Evolutionary conservation across 495 filamentous ascomycete genomes (phyloP), one percentile per base, ranked within the genome.

Genomic region (Talaromyces borbonicus): DNA sequence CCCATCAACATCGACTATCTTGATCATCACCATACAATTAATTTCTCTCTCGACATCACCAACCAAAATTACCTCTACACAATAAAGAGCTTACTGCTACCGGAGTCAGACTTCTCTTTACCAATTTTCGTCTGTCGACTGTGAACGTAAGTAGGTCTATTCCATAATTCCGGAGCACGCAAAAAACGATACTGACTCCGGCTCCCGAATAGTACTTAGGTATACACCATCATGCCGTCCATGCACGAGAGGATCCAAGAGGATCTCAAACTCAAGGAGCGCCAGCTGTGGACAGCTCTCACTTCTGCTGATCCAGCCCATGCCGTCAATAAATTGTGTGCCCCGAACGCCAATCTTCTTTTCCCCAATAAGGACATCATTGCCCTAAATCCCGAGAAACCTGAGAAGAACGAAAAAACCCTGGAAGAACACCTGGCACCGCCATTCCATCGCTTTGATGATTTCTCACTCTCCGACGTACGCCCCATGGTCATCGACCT

Each of bases 161-260:
- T n/a, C n/a, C n/a, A n/a, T n/a, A n/a, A n/a, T n/a, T n/a, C n/a
- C n/a, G n/a, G n/a, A n/a, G n/a, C n/a, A n/a, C n/a, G n/a, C n/a
- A n/a, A n/a, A n/a, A n/a, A 11, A 29, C 14, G 15, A 38, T 38
- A 38, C 35, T n/a, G n/a, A n/a, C n/a, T n/a, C n/a, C n/a, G n/a
- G n/a, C n/a, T n/a, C n/a, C n/a, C n/a, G n/a, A n/a, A n/a, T n/a
- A n/a, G n/a, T n/a, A n/a, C n/a, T n/a, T n/a, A n/a, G n/a, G n/a
- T n/a, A n/a, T n/a, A n/a, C n/a, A n/a, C 47, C 48, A 56, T 19
- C 40, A 63, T 69, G 65, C 55, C 63, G 11, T 44, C 57, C 15
- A 71, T 71, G 44, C 61, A 69, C 60, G 67, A 71, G 12, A 65
- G 67, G 15, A 71, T 69, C 52, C 60, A 60, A 41, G 50, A 68